Base-by-base conservation (phyloP, 805 yeast genomes). In the Myxozyma udenii region DNA sequence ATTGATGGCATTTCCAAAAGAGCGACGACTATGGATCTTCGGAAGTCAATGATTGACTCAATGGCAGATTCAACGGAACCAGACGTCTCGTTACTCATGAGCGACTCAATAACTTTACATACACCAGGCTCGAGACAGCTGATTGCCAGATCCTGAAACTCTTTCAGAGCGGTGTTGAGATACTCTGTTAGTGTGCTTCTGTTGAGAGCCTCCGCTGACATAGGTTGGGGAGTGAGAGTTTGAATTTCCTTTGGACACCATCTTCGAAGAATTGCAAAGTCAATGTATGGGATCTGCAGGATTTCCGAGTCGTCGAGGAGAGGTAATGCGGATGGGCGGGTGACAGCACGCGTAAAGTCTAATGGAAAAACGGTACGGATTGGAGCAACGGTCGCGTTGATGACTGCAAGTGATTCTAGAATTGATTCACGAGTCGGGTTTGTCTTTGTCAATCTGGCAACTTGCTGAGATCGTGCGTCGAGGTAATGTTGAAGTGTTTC, bases 281-380 rank as follows among this genome's bases (percentile, higher is more conserved):
- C 55, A 18, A 54, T 36, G 24, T 46, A 40, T 11, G 57, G 51
- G 11, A 53, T 33, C 16, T 42, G 19, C 16, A 33, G 24, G 22
- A 55, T 33, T 7, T 44, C 54, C 3, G 51, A 39, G 22, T 55
- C 59, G 9, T 37, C 30, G 3, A 55, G 40, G 3, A 49, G 44
- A 3, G 59, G 50, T 9, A 48, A 30, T 4, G 51, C 28, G 0
- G 48, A 39, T 11, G 59, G 41, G 16, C 47, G 40, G 7, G 44
- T 12, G 14, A 53, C 36, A 5, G 51, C 24, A 7, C 53, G 36
- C 21, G 16, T 14, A 25, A 51, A 53, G 19, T 51, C 53, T 3
- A 40, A n/a, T 6, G 59, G 53, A 32, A 55, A 55, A 5, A 55
- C 16, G 11, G 58, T 11, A n/a, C 22, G 23, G 11, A 44, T 38